Conservation (phyloP, 108 stramenopile species). For the Poteriospumella lacustris region DNA sequence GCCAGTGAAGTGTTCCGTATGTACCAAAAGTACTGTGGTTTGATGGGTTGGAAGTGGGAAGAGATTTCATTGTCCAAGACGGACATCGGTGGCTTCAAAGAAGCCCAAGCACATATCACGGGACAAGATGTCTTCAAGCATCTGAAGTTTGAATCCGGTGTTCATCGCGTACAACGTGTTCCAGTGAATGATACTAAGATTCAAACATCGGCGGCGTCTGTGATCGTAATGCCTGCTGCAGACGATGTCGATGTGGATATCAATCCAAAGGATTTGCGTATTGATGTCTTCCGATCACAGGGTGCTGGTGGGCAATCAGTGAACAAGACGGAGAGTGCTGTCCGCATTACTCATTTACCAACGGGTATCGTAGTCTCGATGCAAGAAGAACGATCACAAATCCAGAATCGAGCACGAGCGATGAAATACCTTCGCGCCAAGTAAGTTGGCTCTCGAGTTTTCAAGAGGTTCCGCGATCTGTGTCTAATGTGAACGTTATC, state of each 20-base stretch:
- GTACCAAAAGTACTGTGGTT: constrained; percentile 70
- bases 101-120: constrained; percentile 67
- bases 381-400: constrained; percentile 95
- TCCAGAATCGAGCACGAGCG: constrained; percentile 88
- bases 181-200: constrained; percentile 82
- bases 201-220: constrained; percentile 88
- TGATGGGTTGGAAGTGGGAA: constrained; percentile 72
- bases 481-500: neutral
- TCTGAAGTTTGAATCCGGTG: constrained; percentile 87
- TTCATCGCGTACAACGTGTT: constrained; percentile 95
- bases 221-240: constrained; percentile 78
- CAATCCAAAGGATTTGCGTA: constrained; percentile 68
- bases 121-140: constrained; percentile 68
- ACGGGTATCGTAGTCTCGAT: constrained; percentile 88
- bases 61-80: constrained; percentile 70
- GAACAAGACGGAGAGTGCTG: constrained; percentile 97
- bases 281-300: constrained; percentile 79
- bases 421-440: constrained; percentile 76
- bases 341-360: constrained; percentile 92
- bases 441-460: neutral
- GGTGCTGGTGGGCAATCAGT: constrained; percentile 99
- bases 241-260: constrained; percentile 53
- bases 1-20: constrained; percentile 80
- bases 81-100: constrained; percentile 78
- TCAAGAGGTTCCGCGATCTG: neutral